Evolutionary conservation across 75 land plant species (phyloP).

Genomic region (Adiantum capillusveneris): DNA sequence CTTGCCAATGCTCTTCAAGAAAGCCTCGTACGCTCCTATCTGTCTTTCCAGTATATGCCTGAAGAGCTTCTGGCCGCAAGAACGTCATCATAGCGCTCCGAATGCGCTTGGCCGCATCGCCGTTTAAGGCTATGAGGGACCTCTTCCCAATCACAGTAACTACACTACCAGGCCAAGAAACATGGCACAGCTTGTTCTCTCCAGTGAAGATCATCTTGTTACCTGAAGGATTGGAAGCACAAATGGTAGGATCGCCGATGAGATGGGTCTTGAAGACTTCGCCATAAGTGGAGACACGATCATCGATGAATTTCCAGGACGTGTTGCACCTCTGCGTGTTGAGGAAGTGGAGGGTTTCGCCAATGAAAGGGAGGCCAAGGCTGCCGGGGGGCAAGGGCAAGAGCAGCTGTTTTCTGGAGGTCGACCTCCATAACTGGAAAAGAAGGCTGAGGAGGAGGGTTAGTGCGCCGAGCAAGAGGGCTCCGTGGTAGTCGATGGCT

Average conservation of each 20-base stretch:
- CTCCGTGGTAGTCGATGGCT: too few species aligned
- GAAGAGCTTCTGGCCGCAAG: conserved; percentile 41
- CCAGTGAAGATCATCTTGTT: conserved; percentile 42
- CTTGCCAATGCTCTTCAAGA: conserved; percentile 9
- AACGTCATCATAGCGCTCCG: conserved; percentile 28
- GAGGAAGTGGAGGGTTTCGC: conserved; percentile 39
- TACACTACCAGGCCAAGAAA: conserved; percentile 32
- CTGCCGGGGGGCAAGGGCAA: conserved; percentile 38
- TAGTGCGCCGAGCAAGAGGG: too few species aligned
- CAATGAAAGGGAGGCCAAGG: conserved; percentile 49
- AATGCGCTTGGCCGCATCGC: conserved; percentile 3
- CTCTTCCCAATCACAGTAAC: conserved; percentile 13
- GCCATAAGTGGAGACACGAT: conserved; percentile 22
- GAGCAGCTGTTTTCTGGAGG: too few species aligned
- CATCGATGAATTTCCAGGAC: conserved; percentile 26
- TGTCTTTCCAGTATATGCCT: conserved; percentile 30
- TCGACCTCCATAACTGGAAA: too few species aligned
- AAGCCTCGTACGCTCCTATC: too few species aligned
- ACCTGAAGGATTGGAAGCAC: conserved; percentile 40
- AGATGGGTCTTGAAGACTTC: conserved; percentile 42
- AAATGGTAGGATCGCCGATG: conserved; percentile 35
- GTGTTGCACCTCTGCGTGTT: conserved; percentile 9
- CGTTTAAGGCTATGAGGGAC: not conserved
- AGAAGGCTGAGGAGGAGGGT: too few species aligned
- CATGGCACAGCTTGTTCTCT: too few species aligned